Evolutionary conservation across 306 rosid genomes (phyloP).

Genomic region (Trifolium subterraneum): DNA sequence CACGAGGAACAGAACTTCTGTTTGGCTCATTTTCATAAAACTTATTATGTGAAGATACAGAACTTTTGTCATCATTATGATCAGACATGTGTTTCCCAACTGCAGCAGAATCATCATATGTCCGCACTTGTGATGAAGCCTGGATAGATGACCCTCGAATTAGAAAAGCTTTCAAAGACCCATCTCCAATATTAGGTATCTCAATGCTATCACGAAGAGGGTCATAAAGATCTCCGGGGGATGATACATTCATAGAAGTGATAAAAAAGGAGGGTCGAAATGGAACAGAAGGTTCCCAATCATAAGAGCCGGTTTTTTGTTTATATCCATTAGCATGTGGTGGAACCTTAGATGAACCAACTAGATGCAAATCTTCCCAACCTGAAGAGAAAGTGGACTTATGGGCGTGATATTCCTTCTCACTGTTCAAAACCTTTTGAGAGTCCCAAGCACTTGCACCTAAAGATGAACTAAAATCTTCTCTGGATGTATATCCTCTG

Average conservation of each 20-base stretch:
- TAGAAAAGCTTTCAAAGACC: conserved; percentile 60
- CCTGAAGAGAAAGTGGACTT: conserved; percentile 58
- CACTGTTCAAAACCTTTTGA: conserved; percentile 49
- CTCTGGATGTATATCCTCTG: conserved; percentile 44
- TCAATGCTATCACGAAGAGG: conserved; percentile 78
- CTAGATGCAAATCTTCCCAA: conserved; percentile 45
- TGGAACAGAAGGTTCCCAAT: conserved; percentile 96
- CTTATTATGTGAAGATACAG: conserved; percentile 80
- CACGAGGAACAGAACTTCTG: conserved; percentile 48
- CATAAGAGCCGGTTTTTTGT: conserved; percentile 53
- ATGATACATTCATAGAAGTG: conserved; percentile 56
- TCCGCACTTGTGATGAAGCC: conserved; percentile 47
- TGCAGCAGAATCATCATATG: conserved; percentile 52
- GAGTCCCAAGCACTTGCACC: conserved; percentile 28
- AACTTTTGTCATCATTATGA: conserved; percentile 67
- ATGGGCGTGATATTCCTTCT: conserved; percentile 48
- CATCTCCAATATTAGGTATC: conserved; percentile 70
- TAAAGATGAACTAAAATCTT: conserved; percentile 38
- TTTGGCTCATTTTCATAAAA: conserved; percentile 54
- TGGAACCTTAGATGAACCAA: conserved; percentile 46
- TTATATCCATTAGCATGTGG: conserved; percentile 49
- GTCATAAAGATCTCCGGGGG: conserved; percentile 67
- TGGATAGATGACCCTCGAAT: conserved; percentile 54
- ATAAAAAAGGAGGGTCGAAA: conserved; percentile 83
- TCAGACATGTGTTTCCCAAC: conserved; percentile 57